Evolutionary conservation across 768 basidiomycete genomes (phyloP).

Genomic region (Collybia sp.): DNA sequence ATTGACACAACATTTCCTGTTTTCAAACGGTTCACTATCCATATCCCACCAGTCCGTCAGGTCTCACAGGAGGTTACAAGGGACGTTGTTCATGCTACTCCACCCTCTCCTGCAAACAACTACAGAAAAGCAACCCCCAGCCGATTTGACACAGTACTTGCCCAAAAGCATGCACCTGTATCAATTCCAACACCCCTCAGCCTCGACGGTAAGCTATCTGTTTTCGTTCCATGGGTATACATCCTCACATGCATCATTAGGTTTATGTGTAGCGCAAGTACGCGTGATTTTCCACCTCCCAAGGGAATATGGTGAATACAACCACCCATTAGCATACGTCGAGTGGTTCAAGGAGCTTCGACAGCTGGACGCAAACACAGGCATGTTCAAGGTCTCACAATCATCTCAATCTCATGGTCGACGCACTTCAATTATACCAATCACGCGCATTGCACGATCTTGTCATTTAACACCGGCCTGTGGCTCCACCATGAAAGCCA

Average conservation of each 20-base stretch:
- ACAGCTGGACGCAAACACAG: neutral
- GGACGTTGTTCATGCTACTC: slow-evolving; percentile 24
- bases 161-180: no score
- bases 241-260: neutral
- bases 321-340: neutral
- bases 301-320: neutral
- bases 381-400: neutral
- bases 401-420: slow-evolving; percentile 8
- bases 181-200: no score
- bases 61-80: slow-evolving; percentile 3
- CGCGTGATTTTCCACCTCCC: neutral
- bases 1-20: no score
- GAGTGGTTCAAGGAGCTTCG: neutral
- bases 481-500: slow-evolving; percentile 4
- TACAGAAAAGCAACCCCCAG: slow-evolving; percentile 10
- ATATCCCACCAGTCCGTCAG: no score
- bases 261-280: neutral
- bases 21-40: no score
- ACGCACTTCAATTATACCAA: slow-evolving; percentile 14
- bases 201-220: no score
- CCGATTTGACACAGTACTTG: slow-evolving; percentile 26
- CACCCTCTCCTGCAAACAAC: slow-evolving; percentile 6
- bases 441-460: slow-evolving; percentile 16
- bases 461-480: slow-evolving; percentile 24
- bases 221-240: no score